A percentile compares a stretch with the other conserved stretches of the same genome.
phyloP scores from a whole-genome alignment of 176 grass and related monocot genomes.

The Musa acuminata region DNA sequence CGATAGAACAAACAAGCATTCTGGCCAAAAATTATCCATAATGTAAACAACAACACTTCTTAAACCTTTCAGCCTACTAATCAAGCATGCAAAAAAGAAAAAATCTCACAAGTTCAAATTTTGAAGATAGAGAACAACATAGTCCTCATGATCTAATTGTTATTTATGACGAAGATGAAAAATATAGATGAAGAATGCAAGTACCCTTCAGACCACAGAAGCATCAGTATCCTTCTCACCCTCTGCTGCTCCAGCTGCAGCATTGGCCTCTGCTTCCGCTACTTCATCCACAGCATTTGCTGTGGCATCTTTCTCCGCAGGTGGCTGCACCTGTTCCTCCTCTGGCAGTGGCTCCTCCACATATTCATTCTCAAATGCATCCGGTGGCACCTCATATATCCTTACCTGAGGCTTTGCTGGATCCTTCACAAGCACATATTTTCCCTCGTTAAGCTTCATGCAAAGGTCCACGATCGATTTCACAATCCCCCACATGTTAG shows the following conservation, averaged over 20 bases:
- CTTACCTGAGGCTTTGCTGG: conserved; percentile 15
- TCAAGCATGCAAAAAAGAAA: no score
- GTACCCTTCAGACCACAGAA: no score
- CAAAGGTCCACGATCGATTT: conserved; percentile 13
- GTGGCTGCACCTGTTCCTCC: conserved; percentile 11
- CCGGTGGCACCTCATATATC: conserved; percentile 8
- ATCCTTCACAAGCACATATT: conserved; percentile 15
- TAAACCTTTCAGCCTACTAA: no score
- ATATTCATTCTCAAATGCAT: conserved; percentile 13
- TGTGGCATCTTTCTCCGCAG: neutral
- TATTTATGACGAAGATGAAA: no score
- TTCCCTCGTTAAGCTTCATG: conserved; percentile 15
- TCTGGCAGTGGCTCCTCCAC: conserved; percentile 16
- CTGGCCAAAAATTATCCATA: no score
- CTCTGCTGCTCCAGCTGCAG: neutral
- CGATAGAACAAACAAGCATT: no score
- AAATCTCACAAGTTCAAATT: no score
- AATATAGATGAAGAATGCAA: no score
- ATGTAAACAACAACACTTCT: no score
- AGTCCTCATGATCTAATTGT: no score
- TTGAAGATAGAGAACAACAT: no score
- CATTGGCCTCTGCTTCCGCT: neutral
- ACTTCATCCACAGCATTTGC: neutral
- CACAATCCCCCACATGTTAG: conserved; percentile 17
- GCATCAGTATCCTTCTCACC: neutral